Evolutionary conservation across 768 basidiomycete species (phyloP).

Genomic region (Mycena indigotica): DNA sequence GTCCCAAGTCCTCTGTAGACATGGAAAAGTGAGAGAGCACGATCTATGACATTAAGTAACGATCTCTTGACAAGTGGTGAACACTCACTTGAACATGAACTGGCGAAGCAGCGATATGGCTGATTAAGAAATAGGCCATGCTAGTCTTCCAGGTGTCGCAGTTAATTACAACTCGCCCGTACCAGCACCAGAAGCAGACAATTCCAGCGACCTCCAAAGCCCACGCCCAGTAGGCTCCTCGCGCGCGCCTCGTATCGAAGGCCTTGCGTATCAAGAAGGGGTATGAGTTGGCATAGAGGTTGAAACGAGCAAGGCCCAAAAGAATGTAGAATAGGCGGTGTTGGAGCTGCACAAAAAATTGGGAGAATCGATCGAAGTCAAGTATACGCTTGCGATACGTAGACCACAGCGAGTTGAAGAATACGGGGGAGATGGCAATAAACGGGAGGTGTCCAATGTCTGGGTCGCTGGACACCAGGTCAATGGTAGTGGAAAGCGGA

Average conservation of each 20-base stretch:
- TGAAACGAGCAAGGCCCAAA: constrained; percentile 90
- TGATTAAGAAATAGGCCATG: constrained; percentile 77
- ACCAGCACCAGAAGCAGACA: constrained; percentile 90
- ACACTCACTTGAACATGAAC: constrained; percentile 86
- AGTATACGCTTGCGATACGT: constrained; percentile 93
- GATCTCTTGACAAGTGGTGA: constrained; percentile 8
- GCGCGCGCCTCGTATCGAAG: constrained; percentile 61
- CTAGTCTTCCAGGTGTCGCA: constrained; percentile 73
- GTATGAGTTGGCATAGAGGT: constrained; percentile 91
- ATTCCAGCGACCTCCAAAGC: constrained; percentile 75
- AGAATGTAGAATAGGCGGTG: constrained; percentile 92
- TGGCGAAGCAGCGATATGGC: constrained; percentile 84
- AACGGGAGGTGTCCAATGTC: constrained; percentile 91
- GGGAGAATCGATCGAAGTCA: constrained; percentile 71
- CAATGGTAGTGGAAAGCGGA: too few relatives aligned
- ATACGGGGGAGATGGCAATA: constrained; percentile 87
- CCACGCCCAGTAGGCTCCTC: constrained; percentile 78
- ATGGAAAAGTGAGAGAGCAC: constrained; percentile 97
- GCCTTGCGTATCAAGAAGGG: constrained; percentile 67
- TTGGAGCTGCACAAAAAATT: constrained; percentile 71
- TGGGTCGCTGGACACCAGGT: constrained; percentile 60
- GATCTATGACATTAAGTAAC: constrained; percentile 52
- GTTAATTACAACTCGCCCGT: constrained; percentile 63
- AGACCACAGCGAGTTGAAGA: constrained; percentile 85
- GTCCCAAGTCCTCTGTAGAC: constrained; percentile 90